Percentiles rank a stretch among this genome's conserved stretches.
These are phyloP conservation scores for Lactifluus volemus DNA, from an alignment of 768 basidiomycete genomes.

Conservation along the genomic window DNA sequence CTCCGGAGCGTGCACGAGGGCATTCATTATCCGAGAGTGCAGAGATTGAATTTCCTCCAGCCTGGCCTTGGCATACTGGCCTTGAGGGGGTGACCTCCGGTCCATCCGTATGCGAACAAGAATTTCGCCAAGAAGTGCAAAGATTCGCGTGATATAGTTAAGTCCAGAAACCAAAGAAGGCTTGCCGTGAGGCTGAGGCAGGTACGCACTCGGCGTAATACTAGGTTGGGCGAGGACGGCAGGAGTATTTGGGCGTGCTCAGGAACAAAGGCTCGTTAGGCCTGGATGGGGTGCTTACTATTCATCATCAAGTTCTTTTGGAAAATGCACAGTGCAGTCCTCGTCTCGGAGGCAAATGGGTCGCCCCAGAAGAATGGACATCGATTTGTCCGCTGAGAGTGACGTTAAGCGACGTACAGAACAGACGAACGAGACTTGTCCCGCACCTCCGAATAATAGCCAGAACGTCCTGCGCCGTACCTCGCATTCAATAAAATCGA, in stretches of 20 bases:
- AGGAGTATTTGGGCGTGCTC: conserved; percentile 3
- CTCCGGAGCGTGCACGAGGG: conserved; percentile 69
- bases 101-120: conserved; percentile 81
- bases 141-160: conserved; percentile 80
- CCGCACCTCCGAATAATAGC: conserved; percentile 79
- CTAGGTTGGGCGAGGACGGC: conserved; percentile 27
- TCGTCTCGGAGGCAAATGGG: conserved; percentile 84
- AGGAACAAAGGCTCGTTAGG: conserved; percentile 13
- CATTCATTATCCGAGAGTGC: conserved; percentile 64
- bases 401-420: conserved; percentile 1
- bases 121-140: conserved; percentile 79
- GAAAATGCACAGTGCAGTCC: conserved; percentile 84
- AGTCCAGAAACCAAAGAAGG: conserved; percentile 80
- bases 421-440: background rate
- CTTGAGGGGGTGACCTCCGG: conserved; percentile 77
- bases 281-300: conserved; percentile 49
- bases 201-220: conserved; percentile 77
- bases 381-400: conserved; percentile 73
- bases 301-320: conserved; percentile 82
- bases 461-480: conserved; percentile 82
- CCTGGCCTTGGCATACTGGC: conserved; percentile 76
- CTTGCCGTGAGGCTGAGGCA: conserved; percentile 82
- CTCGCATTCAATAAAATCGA: conserved; percentile 84
- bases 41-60: conserved; percentile 80
- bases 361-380: conserved; percentile 75